Evolutionary conservation across 441 rosid genomes (phyloP).

Genomic region (Cnidoscolus chayamansa): DNA sequence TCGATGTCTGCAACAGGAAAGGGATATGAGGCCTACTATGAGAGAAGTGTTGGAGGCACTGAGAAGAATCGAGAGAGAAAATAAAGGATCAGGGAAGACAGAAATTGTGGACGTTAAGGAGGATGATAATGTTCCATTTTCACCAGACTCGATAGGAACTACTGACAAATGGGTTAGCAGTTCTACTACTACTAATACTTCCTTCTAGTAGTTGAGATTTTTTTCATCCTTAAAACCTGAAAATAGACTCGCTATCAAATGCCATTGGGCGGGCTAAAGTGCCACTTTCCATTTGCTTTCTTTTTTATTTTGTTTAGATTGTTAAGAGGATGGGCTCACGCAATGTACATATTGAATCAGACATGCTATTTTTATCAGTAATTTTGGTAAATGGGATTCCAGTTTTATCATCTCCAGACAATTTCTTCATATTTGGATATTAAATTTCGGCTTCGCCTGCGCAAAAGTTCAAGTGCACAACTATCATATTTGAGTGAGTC

Average conservation of each 20-base stretch:
- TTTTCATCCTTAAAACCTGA: too few relatives aligned
- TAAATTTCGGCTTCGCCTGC: too few relatives aligned
- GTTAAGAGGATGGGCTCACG: background rate
- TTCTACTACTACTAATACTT: slow-evolving; percentile 31
- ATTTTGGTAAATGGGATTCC: background rate
- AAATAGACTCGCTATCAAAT: too few relatives aligned
- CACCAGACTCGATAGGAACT: slow-evolving; percentile 41
- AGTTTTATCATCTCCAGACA: background rate
- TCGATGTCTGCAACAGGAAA: slow-evolving; percentile 55
- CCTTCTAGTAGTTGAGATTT: slow-evolving; percentile 25
- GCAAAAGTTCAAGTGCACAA: too few relatives aligned
- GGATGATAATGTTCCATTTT: slow-evolving; percentile 47
- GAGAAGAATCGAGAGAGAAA: slow-evolving; percentile 35
- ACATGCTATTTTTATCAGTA: background rate
- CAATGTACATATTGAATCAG: slow-evolving; percentile 8
- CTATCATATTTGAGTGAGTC: too few relatives aligned
- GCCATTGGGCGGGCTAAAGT: background rate
- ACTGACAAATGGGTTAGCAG: slow-evolving; percentile 57
- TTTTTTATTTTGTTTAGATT: background rate
- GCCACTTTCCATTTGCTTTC: background rate
- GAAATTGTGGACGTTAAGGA: slow-evolving; percentile 44
- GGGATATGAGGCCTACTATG: slow-evolving; percentile 60
- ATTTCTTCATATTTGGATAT: background rate
- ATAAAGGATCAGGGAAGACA: slow-evolving; percentile 26
- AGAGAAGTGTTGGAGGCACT: slow-evolving; percentile 38